These are phyloP conservation scores for Penicillium argentinense DNA, from an alignment of 495 filamentous ascomycete species.

Conservation along the genomic window DNA sequence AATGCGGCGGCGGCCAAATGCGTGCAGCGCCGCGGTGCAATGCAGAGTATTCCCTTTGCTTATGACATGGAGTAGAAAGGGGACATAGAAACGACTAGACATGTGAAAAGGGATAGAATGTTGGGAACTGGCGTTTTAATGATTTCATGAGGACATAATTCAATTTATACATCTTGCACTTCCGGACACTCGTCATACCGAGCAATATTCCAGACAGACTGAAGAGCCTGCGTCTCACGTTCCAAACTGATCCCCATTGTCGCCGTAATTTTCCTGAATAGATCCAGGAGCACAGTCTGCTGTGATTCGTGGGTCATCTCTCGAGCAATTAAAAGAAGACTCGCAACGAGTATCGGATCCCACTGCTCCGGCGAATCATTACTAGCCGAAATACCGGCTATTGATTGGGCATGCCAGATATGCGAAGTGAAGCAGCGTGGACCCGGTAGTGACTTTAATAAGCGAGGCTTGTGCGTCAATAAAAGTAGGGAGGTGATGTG, in stretches of 20 bases:
- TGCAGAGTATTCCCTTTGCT: conserved; percentile 29
- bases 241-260: conserved; percentile 24
- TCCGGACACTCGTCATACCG: conserved; percentile 24
- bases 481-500: conserved; percentile 25
- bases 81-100: not conserved
- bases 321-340: conserved; percentile 19
- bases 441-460: conserved; percentile 27
- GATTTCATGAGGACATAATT: conserved; percentile 8
- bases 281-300: conserved; percentile 16
- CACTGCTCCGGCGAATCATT: conserved; percentile 30
- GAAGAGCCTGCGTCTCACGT: conserved; percentile 14
- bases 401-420: conserved; percentile 31
- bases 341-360: conserved; percentile 24
- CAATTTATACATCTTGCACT: conserved; percentile 9
- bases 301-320: conserved; percentile 31
- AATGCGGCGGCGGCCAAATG: conserved; percentile 27
- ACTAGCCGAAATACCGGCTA: conserved; percentile 23
- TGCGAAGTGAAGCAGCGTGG: conserved; percentile 26
- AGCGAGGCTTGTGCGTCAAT: conserved; percentile 23
- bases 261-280: conserved; percentile 11
- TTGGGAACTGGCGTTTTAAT: not conserved
- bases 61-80: conserved; percentile 19
- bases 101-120: not conserved
- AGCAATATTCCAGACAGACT: conserved; percentile 19
- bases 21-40: conserved; percentile 22